Evolutionary conservation across 306 rosid genomes (phyloP), one percentile per base, ranked within the genome.

Genomic region (Erythrophleum fordii): DNA sequence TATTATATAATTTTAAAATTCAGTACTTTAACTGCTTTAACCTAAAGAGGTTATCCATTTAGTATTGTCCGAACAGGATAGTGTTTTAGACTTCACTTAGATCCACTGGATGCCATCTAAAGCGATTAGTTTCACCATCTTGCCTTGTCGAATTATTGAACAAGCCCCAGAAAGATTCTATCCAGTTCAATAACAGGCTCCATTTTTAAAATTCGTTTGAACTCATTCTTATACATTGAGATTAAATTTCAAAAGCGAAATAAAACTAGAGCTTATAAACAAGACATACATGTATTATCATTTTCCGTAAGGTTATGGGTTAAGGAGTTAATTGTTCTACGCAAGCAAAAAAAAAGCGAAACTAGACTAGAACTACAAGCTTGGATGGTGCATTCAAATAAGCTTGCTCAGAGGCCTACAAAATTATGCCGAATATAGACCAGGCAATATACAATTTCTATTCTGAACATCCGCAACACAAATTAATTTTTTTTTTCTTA

Each of bases 401-500:
- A 69, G 56, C 65, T 75, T 34, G 65, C 67, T 8, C 48, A 9
- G 31, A 71, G 18, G 11, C 72, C 69, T 29, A 29, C 78, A 69
- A 52, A 64, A 55, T 35, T 68, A 61, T 67, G 76, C 46, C 31
- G 42, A 28, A 67, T 76, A 45, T 18, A 16, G 53, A 42, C 10
- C 72, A 13, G 59, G 34, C 67, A 58, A 61, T 26, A 52, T 76
- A 60, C 55, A 25, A 66, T 46, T 45, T 68, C 44, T 82, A 45
- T 46, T 26, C 69, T 70, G 20, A 72, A 76, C 48, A 13, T 59
- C 42, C 11, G 11, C 64, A 80, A 67, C 76, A 60, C 53, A 10
- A 80, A 66, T 20, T 23, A 31, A 70, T 14, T 14, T 14, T 17
- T 37, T 37, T 31, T 17, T 37, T 37, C 41, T 72, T 48, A 39